A percentile compares a stretch with the other conserved stretches of the same genome.
These are phyloP conservation scores for Xerocomellus amylosporus DNA, from an alignment of 768 basidiomycete genomes.

Conservation along the genomic window DNA sequence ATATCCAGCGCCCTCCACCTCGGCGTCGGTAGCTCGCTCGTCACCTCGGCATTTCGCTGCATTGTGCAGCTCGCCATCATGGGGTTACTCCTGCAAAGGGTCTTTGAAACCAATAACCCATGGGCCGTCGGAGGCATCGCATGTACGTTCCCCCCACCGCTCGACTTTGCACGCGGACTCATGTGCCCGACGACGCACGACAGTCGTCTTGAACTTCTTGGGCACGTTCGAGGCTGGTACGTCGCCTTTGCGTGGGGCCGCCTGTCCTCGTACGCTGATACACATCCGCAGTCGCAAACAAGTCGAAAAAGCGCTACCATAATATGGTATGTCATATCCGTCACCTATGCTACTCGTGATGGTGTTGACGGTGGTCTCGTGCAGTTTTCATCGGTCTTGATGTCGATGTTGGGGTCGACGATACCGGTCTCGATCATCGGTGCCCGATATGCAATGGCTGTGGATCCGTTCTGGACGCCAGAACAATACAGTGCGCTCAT, in stretches of 20 bases:
- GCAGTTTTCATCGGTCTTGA: constrained; percentile 61
- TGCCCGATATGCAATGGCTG: constrained; percentile 68
- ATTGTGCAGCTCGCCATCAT: constrained; percentile 75
- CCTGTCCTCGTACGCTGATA: background rate
- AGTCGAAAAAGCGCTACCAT: constrained; percentile 65
- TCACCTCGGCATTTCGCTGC: constrained; percentile 72
- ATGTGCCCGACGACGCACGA: background rate
- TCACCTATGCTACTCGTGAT: background rate
- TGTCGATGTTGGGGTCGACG: constrained; percentile 71
- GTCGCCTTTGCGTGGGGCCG: constrained; percentile 15
- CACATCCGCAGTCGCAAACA: constrained; percentile 62
- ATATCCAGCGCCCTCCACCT: constrained; percentile 65
- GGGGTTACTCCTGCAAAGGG: constrained; percentile 62
- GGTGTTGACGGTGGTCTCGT: constrained; percentile 8
- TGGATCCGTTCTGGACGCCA: constrained; percentile 80
- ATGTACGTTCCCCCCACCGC: constrained; percentile 42
- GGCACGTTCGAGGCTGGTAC: constrained; percentile 76
- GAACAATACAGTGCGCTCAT: constrained; percentile 65
- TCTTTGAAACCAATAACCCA: constrained; percentile 73
- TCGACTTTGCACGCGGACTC: background rate
- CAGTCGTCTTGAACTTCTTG: constrained; percentile 69
- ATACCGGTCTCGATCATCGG: constrained; percentile 80
- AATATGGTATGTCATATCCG: constrained; percentile 57
- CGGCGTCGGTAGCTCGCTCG: constrained; percentile 63
- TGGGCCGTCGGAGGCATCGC: constrained; percentile 75